Evolutionary conservation across 768 basidiomycete genomes (phyloP).

Genomic region (Leccinellum albellum): DNA sequence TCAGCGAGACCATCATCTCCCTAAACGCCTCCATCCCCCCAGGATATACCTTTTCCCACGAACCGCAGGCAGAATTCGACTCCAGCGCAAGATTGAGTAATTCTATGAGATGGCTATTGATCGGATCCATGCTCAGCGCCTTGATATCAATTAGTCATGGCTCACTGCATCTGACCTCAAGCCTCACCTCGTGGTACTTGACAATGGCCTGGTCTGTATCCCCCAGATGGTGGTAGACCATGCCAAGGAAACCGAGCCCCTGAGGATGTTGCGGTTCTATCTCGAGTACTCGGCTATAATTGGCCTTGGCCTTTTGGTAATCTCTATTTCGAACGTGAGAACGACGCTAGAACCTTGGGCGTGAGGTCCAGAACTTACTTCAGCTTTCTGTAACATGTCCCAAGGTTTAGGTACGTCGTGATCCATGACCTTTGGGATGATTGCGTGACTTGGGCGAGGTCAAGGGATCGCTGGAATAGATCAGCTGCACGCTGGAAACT

Average conservation of each 20-base stretch:
- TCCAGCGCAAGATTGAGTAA: slow-evolving; percentile 80
- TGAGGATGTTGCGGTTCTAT: slow-evolving; percentile 81
- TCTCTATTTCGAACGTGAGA: slow-evolving; percentile 33
- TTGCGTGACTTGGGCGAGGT: slow-evolving; percentile 82
- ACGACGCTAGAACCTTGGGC: neutral
- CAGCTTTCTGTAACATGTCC: slow-evolving; percentile 80
- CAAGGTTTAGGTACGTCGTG: slow-evolving; percentile 88
- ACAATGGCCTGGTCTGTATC: slow-evolving; percentile 79
- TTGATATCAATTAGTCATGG: slow-evolving; percentile 24
- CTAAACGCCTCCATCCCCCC: slow-evolving; percentile 33
- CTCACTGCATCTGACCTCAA: neutral
- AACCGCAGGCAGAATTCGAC: slow-evolving; percentile 30
- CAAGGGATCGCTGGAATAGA: slow-evolving; percentile 71
- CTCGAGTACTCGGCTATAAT: slow-evolving; percentile 78
- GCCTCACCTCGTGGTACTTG: slow-evolving; percentile 84
- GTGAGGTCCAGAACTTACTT: slow-evolving; percentile 45
- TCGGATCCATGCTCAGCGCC: slow-evolving; percentile 79
- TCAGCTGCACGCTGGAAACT: slow-evolving; percentile 73
- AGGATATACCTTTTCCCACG: slow-evolving; percentile 33
- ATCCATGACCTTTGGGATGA: slow-evolving; percentile 83
- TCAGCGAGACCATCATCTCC: slow-evolving; percentile 32
- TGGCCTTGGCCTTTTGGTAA: slow-evolving; percentile 61
- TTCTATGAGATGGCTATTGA: slow-evolving; percentile 77
- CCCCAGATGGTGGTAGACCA: slow-evolving; percentile 75
- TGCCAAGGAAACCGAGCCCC: slow-evolving; percentile 85